A percentile compares a stretch with the other conserved stretches of the same genome.
phyloP scores from a whole-genome alignment of 371 early-diverging fungal species.

The Mucor circinelloides region DNA sequence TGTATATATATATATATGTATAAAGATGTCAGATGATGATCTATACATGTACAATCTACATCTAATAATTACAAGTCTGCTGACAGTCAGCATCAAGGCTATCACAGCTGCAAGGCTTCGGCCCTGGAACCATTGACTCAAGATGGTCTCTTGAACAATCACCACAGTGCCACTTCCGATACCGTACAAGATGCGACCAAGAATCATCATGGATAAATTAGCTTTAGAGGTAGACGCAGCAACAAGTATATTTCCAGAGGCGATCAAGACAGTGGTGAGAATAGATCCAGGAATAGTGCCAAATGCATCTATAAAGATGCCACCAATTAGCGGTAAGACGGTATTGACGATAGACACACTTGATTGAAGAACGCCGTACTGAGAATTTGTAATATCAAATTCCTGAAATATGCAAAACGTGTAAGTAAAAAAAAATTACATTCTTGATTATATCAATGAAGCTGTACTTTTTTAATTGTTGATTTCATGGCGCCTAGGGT shows the following conservation, averaged over 20 bases:
- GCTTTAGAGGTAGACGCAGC: conserved; percentile 58
- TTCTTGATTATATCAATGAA: not conserved
- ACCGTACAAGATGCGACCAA: conserved; percentile 71
- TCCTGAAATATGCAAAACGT: conserved; percentile 40
- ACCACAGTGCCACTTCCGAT: conserved; percentile 73
- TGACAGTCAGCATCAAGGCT: conserved; percentile 67
- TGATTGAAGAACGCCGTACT: conserved; percentile 74
- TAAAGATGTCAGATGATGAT: conserved; percentile 9
- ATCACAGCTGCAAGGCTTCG: conserved; percentile 65
- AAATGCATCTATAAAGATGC: conserved; percentile 74
- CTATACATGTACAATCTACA: not conserved
- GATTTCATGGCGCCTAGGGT: conserved; percentile 72
- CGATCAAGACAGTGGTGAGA: conserved; percentile 64
- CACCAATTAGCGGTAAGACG: conserved; percentile 68
- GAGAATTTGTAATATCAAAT: conserved; percentile 66
- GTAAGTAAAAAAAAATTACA: not conserved
- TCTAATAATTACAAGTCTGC: conserved; percentile 52
- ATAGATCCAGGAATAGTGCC: conserved; percentile 69
- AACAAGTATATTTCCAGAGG: conserved; percentile 62
- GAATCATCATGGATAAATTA: conserved; percentile 63
- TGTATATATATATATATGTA: not conserved
- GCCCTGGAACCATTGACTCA: conserved; percentile 75
- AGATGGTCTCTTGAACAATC: conserved; percentile 72
- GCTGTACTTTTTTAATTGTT: conserved; percentile 64
- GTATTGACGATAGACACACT: conserved; percentile 75